These are phyloP conservation scores for Arthroderma sp. DNA, from an alignment of 2,329 filamentous ascomycete species.

Conservation along the genomic window DNA sequence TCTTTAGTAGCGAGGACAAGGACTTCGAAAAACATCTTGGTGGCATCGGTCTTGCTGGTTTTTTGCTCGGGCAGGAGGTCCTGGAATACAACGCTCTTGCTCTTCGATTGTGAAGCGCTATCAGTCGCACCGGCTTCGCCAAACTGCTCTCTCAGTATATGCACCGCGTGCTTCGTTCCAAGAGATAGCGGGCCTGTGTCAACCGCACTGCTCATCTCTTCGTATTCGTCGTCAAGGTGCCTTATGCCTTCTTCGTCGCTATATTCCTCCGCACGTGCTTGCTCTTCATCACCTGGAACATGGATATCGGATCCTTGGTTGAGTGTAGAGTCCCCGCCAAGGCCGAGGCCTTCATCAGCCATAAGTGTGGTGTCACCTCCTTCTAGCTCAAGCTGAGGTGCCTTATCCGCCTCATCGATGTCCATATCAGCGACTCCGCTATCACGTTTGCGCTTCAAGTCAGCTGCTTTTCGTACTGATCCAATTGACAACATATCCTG, in stretches of 20 bases:
- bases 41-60: slow-evolving; percentile 79
- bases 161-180: slow-evolving; percentile 89
- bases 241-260: slow-evolving; percentile 36
- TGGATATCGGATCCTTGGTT: slow-evolving; percentile 47
- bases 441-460: slow-evolving; percentile 88
- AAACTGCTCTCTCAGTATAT: slow-evolving; percentile 81
- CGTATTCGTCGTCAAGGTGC: slow-evolving; percentile 49
- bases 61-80: slow-evolving; percentile 71
- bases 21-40: slow-evolving; percentile 99
- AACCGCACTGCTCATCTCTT: slow-evolving; percentile 63
- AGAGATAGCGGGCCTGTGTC: slow-evolving; percentile 79
- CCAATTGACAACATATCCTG: slow-evolving; percentile 85
- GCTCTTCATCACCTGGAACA: slow-evolving; percentile 46
- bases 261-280: slow-evolving; percentile 23
- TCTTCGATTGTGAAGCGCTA: slow-evolving; percentile 57
- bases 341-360: slow-evolving; percentile 38
- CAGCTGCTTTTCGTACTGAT: slow-evolving; percentile 59
- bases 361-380: slow-evolving; percentile 48
- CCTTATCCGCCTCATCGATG: slow-evolving; percentile 53
- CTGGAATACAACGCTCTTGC: slow-evolving; percentile 72
- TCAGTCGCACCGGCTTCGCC: slow-evolving; percentile 51
- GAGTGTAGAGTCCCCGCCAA: slow-evolving; percentile 34
- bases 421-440: slow-evolving; percentile 72
- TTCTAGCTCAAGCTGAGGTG: slow-evolving; percentile 46
- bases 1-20: slow-evolving; percentile 95